Percentiles rank a stretch among this genome's conserved stretches.
Conservation (phyloP, 2,329 filamentous ascomycete species). For the Aaosphaeria arxii region DNA sequence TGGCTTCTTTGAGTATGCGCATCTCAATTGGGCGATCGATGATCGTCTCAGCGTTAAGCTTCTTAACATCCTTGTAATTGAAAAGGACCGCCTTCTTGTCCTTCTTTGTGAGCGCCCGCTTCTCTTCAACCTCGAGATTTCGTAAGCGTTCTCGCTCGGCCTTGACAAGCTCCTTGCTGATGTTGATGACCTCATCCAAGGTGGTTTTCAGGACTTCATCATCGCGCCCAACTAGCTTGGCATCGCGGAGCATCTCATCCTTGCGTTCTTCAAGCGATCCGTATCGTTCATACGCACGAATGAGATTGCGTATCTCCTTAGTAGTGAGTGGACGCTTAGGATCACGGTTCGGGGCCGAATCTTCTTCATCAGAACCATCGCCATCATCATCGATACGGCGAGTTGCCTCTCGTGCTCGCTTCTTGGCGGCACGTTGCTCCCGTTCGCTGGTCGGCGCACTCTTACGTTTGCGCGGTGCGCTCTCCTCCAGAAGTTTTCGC, state of each 20-base stretch:
- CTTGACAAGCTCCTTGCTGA: conserved; percentile 65
- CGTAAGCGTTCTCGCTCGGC: conserved; percentile 66
- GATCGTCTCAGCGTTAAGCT: conserved; percentile 93
- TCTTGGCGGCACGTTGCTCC: conserved; percentile 67
- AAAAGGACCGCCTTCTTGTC: conserved; percentile 97
- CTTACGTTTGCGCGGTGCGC: conserved; percentile 72
- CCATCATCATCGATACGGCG: conserved; percentile 58
- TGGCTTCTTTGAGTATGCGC: conserved; percentile 74
- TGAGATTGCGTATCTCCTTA: conserved; percentile 89
- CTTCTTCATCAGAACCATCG: conserved; percentile 36
- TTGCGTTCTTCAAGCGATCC: conserved; percentile 85
- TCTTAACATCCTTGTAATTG: conserved; percentile 88
- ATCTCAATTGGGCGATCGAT: conserved; percentile 88
- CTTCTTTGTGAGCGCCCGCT: conserved; percentile 88
- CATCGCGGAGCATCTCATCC: conserved; percentile 83
- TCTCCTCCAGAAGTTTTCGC: conserved; percentile 78
- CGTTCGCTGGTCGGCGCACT: conserved; percentile 59
- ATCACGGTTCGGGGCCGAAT: conserved; percentile 58
- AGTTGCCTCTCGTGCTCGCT: conserved; percentile 66
- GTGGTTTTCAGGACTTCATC: conserved; percentile 73
- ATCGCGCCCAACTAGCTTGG: conserved; percentile 80
- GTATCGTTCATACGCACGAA: conserved; percentile 86
- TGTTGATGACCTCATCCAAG: conserved; percentile 75
- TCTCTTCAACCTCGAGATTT: conserved; percentile 65
- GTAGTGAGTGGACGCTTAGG: conserved; percentile 87